phyloP scores from a whole-genome alignment of 768 basidiomycete species.

The Paxillus ammoniavirescens region DNA sequence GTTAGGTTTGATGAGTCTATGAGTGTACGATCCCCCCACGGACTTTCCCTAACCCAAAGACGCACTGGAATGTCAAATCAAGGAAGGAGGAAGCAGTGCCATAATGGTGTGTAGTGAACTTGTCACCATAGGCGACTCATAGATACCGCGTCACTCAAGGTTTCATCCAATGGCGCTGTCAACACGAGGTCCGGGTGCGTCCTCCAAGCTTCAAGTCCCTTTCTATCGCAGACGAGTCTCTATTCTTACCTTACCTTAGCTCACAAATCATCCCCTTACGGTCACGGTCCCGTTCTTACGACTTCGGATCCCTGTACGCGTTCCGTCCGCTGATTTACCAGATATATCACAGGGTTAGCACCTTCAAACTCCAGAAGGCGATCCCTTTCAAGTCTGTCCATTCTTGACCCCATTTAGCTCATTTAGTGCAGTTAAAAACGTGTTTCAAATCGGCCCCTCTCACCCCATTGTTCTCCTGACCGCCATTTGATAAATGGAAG shows the following conservation, averaged over 20 bases:
- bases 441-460: conserved; percentile 29
- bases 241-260: conserved; percentile 16
- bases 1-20: conserved; percentile 3
- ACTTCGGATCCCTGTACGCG: not conserved
- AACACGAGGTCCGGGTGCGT: conserved; percentile 33
- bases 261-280: conserved; percentile 21
- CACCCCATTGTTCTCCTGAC: conserved; percentile 23
- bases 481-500: conserved; percentile 35
- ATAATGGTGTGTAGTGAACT: conserved; percentile 22
- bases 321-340: conserved; percentile 29
- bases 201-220: conserved; percentile 7
- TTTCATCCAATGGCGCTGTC: conserved; percentile 16
- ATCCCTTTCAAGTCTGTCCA: conserved; percentile 26
- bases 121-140: conserved; percentile 30
- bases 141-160: conserved; percentile 32
- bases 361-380: conserved; percentile 15
- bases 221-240: conserved; percentile 15
- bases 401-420: conserved; percentile 18
- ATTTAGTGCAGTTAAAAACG: conserved; percentile 25
- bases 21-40: conserved; percentile 17
- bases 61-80: conserved; percentile 22
- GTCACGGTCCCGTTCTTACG: conserved; percentile 22
- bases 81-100: conserved; percentile 26
- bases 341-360: conserved; percentile 27
- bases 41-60: conserved; percentile 7